Percentiles rank a stretch among this genome's conserved stretches.
Evolutionary conservation across 148 eudicot species (phyloP).

Genomic region (Hydrangea macrophylla): DNA sequence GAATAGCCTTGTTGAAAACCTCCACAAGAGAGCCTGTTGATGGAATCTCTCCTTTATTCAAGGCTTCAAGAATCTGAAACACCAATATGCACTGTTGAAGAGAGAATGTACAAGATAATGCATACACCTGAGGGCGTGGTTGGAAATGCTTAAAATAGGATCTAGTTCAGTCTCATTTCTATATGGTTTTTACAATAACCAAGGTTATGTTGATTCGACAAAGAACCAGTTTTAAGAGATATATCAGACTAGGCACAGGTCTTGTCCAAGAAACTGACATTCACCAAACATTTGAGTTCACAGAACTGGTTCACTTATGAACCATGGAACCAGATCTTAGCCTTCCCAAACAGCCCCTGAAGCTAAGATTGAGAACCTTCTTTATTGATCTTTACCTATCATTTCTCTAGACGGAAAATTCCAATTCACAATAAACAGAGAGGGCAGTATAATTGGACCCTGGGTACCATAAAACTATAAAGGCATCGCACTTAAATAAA

Average conservation of each 20-base stretch:
- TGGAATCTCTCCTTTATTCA: slow-evolving; percentile 98
- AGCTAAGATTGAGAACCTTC: neutral
- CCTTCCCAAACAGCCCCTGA: no score
- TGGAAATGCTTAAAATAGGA: no score
- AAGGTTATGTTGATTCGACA: no score
- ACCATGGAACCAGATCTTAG: no score
- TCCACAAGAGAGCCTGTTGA: slow-evolving; percentile 97
- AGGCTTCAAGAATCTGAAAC: slow-evolving; percentile 89
- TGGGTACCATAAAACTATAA: neutral
- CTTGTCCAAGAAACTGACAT: no score
- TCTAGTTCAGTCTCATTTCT: no score
- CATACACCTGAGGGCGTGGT: no score
- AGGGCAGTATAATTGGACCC: neutral
- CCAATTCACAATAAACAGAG: neutral
- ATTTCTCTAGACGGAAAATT: neutral
- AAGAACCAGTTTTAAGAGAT: no score
- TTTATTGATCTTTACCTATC: neutral
- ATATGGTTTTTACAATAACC: no score
- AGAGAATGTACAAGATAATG: neutral
- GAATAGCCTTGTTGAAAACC: slow-evolving; percentile 85
- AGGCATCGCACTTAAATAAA: neutral
- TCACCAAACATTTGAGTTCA: no score
- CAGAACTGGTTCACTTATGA: no score
- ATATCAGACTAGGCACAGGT: no score
- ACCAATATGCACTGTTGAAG: slow-evolving; percentile 3